Conservation (phyloP, 257 asterid species). For the Solanum bulbocastanum region DNA sequence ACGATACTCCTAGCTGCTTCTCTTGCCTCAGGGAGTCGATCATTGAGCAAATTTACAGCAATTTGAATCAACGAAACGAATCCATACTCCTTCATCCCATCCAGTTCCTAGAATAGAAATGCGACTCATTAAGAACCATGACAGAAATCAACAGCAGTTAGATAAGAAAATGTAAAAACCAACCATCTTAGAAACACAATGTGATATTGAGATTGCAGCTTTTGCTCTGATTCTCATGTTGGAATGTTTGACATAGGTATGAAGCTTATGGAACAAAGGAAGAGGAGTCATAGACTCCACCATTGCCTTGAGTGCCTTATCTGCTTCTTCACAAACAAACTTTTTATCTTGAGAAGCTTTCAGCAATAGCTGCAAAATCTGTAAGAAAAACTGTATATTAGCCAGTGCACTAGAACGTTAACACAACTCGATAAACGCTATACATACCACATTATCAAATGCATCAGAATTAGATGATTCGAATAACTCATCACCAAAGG, state of each 20-base stretch:
- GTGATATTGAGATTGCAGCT: conserved; percentile 65
- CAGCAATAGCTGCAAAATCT: conserved; percentile 82
- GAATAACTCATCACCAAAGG: conserved; percentile 56
- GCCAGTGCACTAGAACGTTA: background rate
- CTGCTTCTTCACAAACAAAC: conserved; percentile 97
- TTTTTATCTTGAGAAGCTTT: conserved; percentile 94
- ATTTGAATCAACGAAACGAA: conserved; percentile 32
- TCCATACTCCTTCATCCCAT: conserved; percentile 68
- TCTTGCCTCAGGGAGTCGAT: conserved; percentile 87
- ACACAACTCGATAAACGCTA: background rate
- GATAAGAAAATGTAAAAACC: background rate
- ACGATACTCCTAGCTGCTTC: conserved; percentile 73
- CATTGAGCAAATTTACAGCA: conserved; percentile 56
- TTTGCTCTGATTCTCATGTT: conserved; percentile 77
- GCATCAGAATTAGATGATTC: conserved; percentile 42
- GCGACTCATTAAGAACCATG: background rate
- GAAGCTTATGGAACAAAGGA: conserved; percentile 57
- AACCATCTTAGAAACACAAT: conserved; percentile 78
- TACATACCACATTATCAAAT: conserved; percentile 55
- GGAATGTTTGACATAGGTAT: conserved; percentile 42
- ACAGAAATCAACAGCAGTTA: background rate
- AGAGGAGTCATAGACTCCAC: conserved; percentile 65
- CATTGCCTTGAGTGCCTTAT: conserved; percentile 50
- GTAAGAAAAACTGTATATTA: background rate
- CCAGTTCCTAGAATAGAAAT: conserved; percentile 39